phyloP scores from a whole-genome alignment of 345 rosid genomes.

The Dipteronia dyeriana region DNA sequence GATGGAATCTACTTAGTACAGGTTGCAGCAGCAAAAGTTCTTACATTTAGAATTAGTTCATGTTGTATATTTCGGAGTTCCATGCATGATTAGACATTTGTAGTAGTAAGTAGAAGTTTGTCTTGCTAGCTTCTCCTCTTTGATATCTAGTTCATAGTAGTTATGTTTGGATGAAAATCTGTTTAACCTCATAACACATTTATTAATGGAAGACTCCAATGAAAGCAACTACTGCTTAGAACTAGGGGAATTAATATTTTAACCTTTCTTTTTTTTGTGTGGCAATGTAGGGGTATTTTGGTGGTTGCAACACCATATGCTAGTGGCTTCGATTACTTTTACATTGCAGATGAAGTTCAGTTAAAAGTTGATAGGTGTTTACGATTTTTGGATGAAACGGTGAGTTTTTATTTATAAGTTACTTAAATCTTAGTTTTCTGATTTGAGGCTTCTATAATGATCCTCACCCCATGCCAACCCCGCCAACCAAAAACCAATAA shows the following conservation, averaged over 20 bases:
- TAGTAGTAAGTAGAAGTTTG: neutral
- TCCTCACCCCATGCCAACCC: neutral
- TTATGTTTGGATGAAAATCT: neutral
- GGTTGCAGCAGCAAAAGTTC: neutral
- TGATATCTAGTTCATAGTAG: neutral
- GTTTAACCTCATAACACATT: neutral
- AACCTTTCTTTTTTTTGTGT: constrained; percentile 10
- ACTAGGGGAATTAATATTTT: constrained; percentile 15
- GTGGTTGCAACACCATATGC: constrained; percentile 97
- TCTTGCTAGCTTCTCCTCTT: neutral
- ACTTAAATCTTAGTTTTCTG: neutral
- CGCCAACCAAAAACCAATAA: neutral
- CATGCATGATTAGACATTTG: neutral
- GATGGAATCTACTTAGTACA: neutral
- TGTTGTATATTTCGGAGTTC: neutral
- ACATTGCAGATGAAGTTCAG: constrained; percentile 94
- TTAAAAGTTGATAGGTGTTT: constrained; percentile 88
- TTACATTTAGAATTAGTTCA: neutral
- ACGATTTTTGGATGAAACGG: constrained; percentile 71
- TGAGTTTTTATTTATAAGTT: constrained; percentile 40
- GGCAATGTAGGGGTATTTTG: constrained; percentile 72
- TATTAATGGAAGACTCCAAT: neutral
- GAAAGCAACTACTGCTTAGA: constrained; percentile 1
- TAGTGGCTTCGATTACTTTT: constrained; percentile 95
- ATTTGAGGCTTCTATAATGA: neutral